Conservation (phyloP, 225 moss, liverwort and hornwort genomes). For the Bryoerythrophyllum caledonicum region DNA sequence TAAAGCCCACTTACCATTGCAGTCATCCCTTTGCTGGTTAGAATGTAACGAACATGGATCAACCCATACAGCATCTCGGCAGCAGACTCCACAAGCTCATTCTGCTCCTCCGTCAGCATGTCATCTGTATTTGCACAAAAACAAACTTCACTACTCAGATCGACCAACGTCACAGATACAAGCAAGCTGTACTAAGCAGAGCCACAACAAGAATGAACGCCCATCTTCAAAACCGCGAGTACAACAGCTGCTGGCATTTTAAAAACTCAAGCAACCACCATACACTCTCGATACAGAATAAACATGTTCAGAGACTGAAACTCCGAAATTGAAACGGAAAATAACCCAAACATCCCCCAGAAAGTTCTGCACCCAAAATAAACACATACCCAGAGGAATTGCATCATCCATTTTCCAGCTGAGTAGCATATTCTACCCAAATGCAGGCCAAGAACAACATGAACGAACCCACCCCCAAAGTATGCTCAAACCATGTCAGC, state of each 20-base stretch:
- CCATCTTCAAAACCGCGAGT: not conserved
- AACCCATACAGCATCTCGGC: slow-evolving; percentile 98
- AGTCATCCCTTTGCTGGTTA: slow-evolving; percentile 96
- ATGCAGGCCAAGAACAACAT: not conserved
- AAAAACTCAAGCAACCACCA: not conserved
- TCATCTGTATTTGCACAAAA: slow-evolving; percentile 60
- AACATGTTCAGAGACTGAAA: not conserved
- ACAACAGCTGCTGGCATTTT: not conserved
- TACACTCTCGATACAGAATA: not conserved
- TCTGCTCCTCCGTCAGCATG: slow-evolving; percentile 96
- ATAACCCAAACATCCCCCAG: not conserved
- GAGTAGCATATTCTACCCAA: not conserved
- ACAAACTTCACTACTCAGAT: not conserved
- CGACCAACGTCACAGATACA: not conserved
- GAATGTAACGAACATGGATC: slow-evolving; percentile 94
- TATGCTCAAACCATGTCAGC: not conserved
- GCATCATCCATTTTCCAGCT: not conserved
- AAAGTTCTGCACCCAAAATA: not conserved
- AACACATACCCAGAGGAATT: not conserved
- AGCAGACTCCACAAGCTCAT: slow-evolving; percentile 95
- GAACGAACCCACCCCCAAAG: not conserved
- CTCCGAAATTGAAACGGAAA: no score
- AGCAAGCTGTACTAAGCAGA: not conserved
- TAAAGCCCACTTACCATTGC: slow-evolving; percentile 67
- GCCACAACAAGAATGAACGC: not conserved